Evolutionary conservation across 805 yeast genomes (phyloP).

Genomic region (Kodamaea laetipori): DNA sequence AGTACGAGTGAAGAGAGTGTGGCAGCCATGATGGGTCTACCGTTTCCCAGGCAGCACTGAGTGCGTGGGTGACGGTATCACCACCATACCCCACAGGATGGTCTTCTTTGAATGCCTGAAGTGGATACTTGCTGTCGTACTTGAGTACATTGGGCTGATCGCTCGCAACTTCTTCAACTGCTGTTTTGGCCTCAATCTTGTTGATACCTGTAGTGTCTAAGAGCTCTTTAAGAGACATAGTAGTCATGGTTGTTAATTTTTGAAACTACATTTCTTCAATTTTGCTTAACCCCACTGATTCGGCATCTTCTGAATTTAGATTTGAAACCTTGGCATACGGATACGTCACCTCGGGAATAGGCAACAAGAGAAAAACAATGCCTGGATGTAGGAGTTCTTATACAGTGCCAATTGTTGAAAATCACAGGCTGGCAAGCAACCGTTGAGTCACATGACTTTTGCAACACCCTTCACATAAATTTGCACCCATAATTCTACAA

Average conservation of each 20-base stretch:
- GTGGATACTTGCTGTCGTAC: slow-evolving; percentile 25
- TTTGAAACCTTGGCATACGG: too few relatives aligned
- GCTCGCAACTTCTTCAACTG: slow-evolving; percentile 8
- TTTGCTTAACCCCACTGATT: neutral
- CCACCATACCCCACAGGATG: slow-evolving; percentile 33
- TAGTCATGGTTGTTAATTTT: neutral
- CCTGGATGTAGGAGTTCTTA: too few relatives aligned
- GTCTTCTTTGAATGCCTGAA: slow-evolving; percentile 22
- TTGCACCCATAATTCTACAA: too few relatives aligned
- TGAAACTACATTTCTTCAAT: neutral
- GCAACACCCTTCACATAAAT: too few relatives aligned
- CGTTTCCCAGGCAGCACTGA: slow-evolving; percentile 32
- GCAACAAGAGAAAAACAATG: too few relatives aligned
- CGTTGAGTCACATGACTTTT: too few relatives aligned
- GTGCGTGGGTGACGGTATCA: slow-evolving; percentile 27
- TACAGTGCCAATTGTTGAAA: too few relatives aligned
- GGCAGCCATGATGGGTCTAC: slow-evolving; percentile 25
- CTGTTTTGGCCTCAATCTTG: slow-evolving; percentile 15
- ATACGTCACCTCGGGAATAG: too few relatives aligned
- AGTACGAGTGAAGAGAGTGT: slow-evolving; percentile 30
- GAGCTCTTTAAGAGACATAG: slow-evolving; percentile 8
- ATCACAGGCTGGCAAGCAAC: too few relatives aligned
- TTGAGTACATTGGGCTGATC: slow-evolving; percentile 15
- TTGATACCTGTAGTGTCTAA: slow-evolving; percentile 6
- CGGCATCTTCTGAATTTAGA: neutral